Percentiles rank a stretch among this genome's conserved stretches.
These are phyloP conservation scores for Aspergillus sparsus DNA, from an alignment of 495 filamentous ascomycete species.

Conservation along the genomic window DNA sequence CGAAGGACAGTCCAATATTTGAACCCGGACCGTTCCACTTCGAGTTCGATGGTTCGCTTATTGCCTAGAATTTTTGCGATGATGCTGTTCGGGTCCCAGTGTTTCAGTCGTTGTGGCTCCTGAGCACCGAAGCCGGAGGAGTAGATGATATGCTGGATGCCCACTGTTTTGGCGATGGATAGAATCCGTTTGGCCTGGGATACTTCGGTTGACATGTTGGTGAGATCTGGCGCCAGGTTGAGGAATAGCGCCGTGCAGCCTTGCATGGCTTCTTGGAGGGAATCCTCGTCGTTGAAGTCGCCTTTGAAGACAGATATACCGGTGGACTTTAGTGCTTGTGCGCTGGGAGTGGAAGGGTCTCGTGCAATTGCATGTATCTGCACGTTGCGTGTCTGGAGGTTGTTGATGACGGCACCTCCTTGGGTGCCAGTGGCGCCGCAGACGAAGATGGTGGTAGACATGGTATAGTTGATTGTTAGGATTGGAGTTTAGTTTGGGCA, in stretches of 20 bases:
- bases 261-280: conserved; percentile 35
- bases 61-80: conserved; percentile 29
- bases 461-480: conserved; percentile 15
- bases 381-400: conserved; percentile 39
- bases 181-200: conserved; percentile 43
- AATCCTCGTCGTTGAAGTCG: conserved; percentile 40
- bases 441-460: conserved; percentile 42
- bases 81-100: conserved; percentile 30
- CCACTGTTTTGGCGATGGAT: conserved; percentile 39
- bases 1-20: conserved; percentile 46
- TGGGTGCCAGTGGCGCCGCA: conserved; percentile 52
- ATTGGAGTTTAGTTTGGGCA: not conserved
- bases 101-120: conserved; percentile 25
- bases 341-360: conserved; percentile 34
- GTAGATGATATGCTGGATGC: conserved; percentile 45
- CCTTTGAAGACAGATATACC: conserved; percentile 46
- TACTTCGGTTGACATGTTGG: conserved; percentile 30
- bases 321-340: conserved; percentile 34
- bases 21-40: conserved; percentile 35
- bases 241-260: conserved; percentile 52
- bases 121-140: conserved; percentile 35
- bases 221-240: conserved; percentile 39
- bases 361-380: conserved; percentile 45
- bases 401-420: conserved; percentile 44
- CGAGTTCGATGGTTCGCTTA: conserved; percentile 41